Conservation (phyloP, 352 stramenopile species). For the Pythium angustatum region DNA sequence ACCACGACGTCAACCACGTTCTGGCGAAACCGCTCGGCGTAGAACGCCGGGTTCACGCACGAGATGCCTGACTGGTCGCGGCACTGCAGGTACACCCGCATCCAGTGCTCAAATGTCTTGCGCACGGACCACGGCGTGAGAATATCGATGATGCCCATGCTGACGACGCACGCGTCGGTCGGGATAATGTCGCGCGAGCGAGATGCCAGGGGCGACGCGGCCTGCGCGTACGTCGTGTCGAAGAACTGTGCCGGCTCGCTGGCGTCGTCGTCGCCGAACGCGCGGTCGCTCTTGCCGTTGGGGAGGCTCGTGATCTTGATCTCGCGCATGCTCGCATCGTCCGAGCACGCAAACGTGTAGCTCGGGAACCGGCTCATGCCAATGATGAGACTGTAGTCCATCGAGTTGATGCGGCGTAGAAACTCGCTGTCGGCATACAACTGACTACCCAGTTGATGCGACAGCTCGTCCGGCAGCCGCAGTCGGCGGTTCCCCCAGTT, state of each 20-base stretch:
- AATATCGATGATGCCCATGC: slow-evolving; percentile 98
- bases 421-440: slow-evolving; percentile 92
- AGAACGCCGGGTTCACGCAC: slow-evolving; percentile 78
- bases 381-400: slow-evolving; percentile 97
- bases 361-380: slow-evolving; percentile 70
- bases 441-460: slow-evolving; percentile 77
- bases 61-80: slow-evolving; percentile 79
- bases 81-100: slow-evolving; percentile 80
- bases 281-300: slow-evolving; percentile 15
- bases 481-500: slow-evolving; percentile 85
- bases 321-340: slow-evolving; percentile 19
- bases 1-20: slow-evolving; percentile 87
- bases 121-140: slow-evolving; percentile 94
- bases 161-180: slow-evolving; percentile 80
- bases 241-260: slow-evolving; percentile 32
- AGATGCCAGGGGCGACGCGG: slow-evolving; percentile 41
- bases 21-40: slow-evolving; percentile 81
- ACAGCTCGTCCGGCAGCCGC: slow-evolving; percentile 66
- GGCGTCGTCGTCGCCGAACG: slow-evolving; percentile 22
- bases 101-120: slow-evolving; percentile 91
- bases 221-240: slow-evolving; percentile 57
- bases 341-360: slow-evolving; percentile 25
- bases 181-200: slow-evolving; percentile 41
- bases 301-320: slow-evolving; percentile 16
- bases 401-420: slow-evolving; percentile 94